Evolutionary conservation across 495 filamentous ascomycete genomes (phyloP), one percentile per base, ranked within the genome.

Genomic region (Talaromyces wortmannii): DNA sequence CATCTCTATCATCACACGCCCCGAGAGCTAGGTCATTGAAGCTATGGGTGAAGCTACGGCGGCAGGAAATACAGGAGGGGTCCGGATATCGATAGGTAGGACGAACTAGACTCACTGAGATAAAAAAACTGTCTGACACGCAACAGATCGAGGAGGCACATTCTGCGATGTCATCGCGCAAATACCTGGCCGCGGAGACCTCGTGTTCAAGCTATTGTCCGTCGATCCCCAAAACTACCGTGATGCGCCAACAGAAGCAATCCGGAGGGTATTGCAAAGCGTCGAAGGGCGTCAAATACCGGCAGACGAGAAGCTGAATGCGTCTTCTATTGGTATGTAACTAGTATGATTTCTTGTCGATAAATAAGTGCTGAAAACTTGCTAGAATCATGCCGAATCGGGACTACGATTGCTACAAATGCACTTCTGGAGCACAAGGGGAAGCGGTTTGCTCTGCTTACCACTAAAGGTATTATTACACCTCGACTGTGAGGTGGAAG

Each of bases 401-500:
- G 90, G 32, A 95, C 90, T 15, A 95, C 90, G 1, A 90, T 95
- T 29, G 90, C 90, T 0, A 95, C 90, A 7, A 95, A 95, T 67
- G 90, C 89, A n/a, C 70, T 98, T 55, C 77, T 98, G 1, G 95
- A 98, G 70, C 74, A 94, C 53, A 98, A 97, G 69, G 94, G 94
- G 6, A 91, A 96, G 69, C 83, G 83, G 59, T 96, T 95, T 57
- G 94, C 86, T 5, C 78, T 98, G 60, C 81, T 97, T 18, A 91
- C 95, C 6, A 97, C 95, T 2, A 88, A 90, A 65, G 94, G 94
- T 0, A 97, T 97, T 70, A 13, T 40, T 5, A 10, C 8, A 13
- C 2, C 5, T 8, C 36, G 36, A 13, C 36, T 40, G 8, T 40
- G 13, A 8, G 36, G 12, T 12, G 6, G 33, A 36, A 6, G 12